A percentile compares a stretch with the other conserved stretches of the same genome.
These are phyloP conservation scores for Aspergillus steynii DNA, from an alignment of 495 filamentous ascomycete species.

Conservation along the genomic window DNA sequence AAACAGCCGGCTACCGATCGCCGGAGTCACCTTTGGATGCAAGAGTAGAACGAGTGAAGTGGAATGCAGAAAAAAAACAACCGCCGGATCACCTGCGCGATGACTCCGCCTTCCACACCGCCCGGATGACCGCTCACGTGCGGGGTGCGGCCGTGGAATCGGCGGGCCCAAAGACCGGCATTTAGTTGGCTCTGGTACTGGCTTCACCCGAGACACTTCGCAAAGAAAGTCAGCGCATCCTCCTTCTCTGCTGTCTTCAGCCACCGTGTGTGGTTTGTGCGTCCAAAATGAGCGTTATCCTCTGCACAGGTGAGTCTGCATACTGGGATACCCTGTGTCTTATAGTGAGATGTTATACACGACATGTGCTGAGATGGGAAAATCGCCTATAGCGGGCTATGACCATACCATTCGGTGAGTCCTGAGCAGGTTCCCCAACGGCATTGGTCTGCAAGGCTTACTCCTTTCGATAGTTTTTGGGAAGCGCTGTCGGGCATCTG, in stretches of 20 bases:
- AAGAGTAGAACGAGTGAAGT: background rate
- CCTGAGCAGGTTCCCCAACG: background rate
- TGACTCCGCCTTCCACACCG: slow-evolving; percentile 17
- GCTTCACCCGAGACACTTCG: background rate
- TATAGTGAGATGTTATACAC: background rate
- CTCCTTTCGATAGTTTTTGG: slow-evolving; percentile 71
- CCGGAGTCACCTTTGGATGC: background rate
- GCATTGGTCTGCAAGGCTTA: background rate
- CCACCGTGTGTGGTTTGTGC: background rate
- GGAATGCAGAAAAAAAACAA: slow-evolving; percentile 5
- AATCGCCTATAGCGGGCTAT: slow-evolving; percentile 72
- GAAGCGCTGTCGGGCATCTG: slow-evolving; percentile 97
- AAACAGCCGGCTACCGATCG: background rate
- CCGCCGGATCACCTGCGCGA: slow-evolving; percentile 4
- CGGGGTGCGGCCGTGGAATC: background rate
- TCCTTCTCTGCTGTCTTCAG: slow-evolving; percentile 8
- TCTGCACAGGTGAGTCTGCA: slow-evolving; percentile 72
- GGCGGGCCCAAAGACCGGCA: slow-evolving; percentile 21
- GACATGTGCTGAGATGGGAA: background rate
- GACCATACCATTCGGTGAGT: slow-evolving; percentile 96
- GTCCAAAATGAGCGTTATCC: slow-evolving; percentile 76
- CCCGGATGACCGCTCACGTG: slow-evolving; percentile 24
- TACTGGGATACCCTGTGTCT: background rate
- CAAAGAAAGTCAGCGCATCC: background rate
- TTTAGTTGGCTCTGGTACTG: background rate